phyloP scores from a whole-genome alignment of 2,329 filamentous ascomycete genomes.

The Herpomyces periplanetae region DNA sequence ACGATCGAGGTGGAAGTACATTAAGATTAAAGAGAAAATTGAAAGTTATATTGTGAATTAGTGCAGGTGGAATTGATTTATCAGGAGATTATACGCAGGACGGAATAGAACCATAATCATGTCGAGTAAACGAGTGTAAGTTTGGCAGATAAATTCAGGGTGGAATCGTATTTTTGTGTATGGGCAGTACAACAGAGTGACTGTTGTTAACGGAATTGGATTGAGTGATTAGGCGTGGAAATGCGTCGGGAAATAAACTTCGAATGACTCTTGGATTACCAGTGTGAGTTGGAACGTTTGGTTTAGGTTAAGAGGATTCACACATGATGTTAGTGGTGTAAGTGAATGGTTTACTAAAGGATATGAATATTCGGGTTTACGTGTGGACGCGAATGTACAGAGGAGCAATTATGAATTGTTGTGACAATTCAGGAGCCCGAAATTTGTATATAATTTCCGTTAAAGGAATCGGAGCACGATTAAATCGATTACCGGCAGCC shows the following conservation, averaged over 20 bases:
- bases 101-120: no score
- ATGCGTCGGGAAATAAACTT: slow-evolving; percentile 96
- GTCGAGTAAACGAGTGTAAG: no score
- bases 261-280: slow-evolving; percentile 99
- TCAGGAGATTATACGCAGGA: no score
- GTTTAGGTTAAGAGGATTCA: slow-evolving; percentile 1
- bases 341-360: slow-evolving; percentile 2
- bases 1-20: no score
- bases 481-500: slow-evolving; percentile 83
- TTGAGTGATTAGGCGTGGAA: slow-evolving; percentile 18
- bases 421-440: slow-evolving; percentile 90
- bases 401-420: slow-evolving; percentile 99
- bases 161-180: no score
- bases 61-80: no score
- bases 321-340: background rate
- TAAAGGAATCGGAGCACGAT: slow-evolving; percentile 85
- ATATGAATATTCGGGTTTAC: slow-evolving; percentile 4
- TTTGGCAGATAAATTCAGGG: no score
- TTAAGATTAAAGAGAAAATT: no score
- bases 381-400: slow-evolving; percentile 11
- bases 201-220: no score
- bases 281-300: slow-evolving; percentile 28
- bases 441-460: slow-evolving; percentile 99
- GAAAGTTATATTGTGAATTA: no score
- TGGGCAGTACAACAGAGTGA: no score